Evolutionary conservation across 129 eudicot species (phyloP).

Genomic region (Pulicaria dysenterica): DNA sequence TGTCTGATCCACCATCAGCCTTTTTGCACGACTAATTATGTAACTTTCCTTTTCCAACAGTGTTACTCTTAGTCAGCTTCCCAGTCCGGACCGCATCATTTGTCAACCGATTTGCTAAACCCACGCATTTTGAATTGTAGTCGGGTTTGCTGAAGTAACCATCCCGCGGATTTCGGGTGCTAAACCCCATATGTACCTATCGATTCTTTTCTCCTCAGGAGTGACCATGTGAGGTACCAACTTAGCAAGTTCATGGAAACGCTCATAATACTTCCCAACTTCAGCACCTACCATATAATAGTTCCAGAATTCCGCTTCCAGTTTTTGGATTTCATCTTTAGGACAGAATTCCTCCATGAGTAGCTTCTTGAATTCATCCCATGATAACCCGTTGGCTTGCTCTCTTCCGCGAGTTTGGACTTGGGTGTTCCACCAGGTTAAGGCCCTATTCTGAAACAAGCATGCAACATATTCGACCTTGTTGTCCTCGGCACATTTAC

Average conservation of each 20-base stretch:
- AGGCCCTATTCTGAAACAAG: not conserved
- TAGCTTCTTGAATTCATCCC: not conserved
- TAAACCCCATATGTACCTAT: not conserved
- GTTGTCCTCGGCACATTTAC: no score
- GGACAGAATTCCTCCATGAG: not conserved
- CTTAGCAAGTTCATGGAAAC: not conserved
- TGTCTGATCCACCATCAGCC: no score
- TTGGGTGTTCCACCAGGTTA: slow-evolving; percentile 1
- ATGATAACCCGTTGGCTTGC: not conserved
- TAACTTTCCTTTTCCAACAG: not conserved
- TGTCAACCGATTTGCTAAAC: not conserved
- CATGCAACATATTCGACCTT: not conserved
- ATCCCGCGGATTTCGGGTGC: not conserved
- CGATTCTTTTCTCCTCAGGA: not conserved
- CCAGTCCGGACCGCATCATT: not conserved
- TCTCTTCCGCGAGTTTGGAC: not conserved
- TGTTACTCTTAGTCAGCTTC: not conserved
- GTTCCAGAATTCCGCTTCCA: not conserved
- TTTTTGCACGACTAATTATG: not conserved
- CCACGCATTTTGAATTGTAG: not conserved
- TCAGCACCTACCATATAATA: not conserved
- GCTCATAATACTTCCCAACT: not conserved
- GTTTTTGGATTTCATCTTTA: not conserved
- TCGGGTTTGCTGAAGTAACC: not conserved
- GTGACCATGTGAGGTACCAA: not conserved